A percentile compares a stretch with the other conserved stretches of the same genome.
Evolutionary conservation across 176 grass and related monocot genomes (phyloP).

Genomic region (Avena atlantica): DNA sequence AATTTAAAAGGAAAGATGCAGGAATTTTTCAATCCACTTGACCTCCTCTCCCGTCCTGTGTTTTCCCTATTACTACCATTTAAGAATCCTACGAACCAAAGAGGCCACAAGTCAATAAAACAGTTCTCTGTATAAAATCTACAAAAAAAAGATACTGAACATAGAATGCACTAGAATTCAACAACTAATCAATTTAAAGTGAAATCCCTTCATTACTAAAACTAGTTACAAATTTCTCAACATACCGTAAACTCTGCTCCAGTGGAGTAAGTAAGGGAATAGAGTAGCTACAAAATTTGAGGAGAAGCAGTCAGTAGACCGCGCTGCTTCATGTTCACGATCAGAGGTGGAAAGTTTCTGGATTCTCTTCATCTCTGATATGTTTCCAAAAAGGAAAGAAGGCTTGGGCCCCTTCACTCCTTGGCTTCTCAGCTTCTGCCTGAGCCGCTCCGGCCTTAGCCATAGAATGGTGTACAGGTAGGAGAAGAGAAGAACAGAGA

Average conservation of each 20-base stretch:
- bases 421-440: constrained; percentile 64
- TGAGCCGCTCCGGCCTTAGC: constrained; percentile 56
- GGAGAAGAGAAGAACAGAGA: constrained; percentile 36
- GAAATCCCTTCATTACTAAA: constrained; percentile 1
- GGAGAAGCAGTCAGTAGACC: not conserved
- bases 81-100: not conserved
- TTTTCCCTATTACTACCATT: not conserved
- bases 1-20: not conserved
- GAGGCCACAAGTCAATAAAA: constrained; percentile 21
- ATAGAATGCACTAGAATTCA: not conserved
- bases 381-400: constrained; percentile 71
- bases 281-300: constrained; percentile 52
- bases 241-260: constrained; percentile 74
- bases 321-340: not conserved
- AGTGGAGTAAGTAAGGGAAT: constrained; percentile 70
- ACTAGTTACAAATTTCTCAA: constrained; percentile 21
- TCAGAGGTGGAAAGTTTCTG: constrained; percentile 35
- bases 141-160: not conserved
- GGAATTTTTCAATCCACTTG: not conserved
- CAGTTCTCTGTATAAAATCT: not conserved
- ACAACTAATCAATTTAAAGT: not conserved
- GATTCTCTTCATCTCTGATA: constrained; percentile 70
- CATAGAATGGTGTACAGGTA: constrained; percentile 52
- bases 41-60: not conserved
- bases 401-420: constrained; percentile 78